A percentile compares a stretch with the other conserved stretches of the same genome.
Conservation (phyloP, 2,329 filamentous ascomycete genomes). For the Metarhizium sp. region DNA sequence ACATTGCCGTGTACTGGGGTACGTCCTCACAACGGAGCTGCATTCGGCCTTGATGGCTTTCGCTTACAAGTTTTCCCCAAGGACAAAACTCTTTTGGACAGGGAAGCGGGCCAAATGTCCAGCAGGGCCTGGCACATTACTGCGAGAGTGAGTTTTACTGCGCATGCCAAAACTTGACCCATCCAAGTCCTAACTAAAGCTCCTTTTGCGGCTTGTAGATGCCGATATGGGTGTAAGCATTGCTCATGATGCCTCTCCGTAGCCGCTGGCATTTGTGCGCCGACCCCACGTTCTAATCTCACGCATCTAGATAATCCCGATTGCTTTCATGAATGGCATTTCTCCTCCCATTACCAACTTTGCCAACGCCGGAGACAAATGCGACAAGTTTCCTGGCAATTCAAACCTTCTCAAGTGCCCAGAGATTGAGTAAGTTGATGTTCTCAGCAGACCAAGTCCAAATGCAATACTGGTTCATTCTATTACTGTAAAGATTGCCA, state of each 20-base stretch:
- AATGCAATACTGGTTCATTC: too few relatives aligned
- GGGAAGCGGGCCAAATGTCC: conserved; percentile 29
- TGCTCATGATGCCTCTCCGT: background rate
- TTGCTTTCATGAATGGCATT: conserved; percentile 54
- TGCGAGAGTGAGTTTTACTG: conserved; percentile 39
- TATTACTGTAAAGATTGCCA: too few relatives aligned
- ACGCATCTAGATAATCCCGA: conserved; percentile 39
- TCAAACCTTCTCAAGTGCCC: conserved; percentile 41
- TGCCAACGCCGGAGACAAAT: conserved; percentile 51
- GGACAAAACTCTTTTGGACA: conserved; percentile 52
- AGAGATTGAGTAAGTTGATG: conserved; percentile 43
- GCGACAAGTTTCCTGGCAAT: conserved; percentile 41
- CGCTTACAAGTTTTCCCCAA: conserved; percentile 18
- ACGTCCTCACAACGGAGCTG: conserved; percentile 9
- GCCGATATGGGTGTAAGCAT: conserved; percentile 34
- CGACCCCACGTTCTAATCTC: background rate
- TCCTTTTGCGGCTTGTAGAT: conserved; percentile 18
- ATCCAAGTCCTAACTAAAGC: background rate
- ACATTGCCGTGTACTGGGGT: conserved; percentile 62
- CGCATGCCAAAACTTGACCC: background rate
- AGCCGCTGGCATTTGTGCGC: too few relatives aligned
- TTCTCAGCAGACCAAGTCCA: conserved; percentile 35
- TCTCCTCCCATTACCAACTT: conserved; percentile 51
- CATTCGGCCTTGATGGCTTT: background rate
- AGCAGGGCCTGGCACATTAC: conserved; percentile 48